Evolutionary conservation across 495 filamentous ascomycete genomes (phyloP).

Genomic region (Parachaetomium inaequale): DNA sequence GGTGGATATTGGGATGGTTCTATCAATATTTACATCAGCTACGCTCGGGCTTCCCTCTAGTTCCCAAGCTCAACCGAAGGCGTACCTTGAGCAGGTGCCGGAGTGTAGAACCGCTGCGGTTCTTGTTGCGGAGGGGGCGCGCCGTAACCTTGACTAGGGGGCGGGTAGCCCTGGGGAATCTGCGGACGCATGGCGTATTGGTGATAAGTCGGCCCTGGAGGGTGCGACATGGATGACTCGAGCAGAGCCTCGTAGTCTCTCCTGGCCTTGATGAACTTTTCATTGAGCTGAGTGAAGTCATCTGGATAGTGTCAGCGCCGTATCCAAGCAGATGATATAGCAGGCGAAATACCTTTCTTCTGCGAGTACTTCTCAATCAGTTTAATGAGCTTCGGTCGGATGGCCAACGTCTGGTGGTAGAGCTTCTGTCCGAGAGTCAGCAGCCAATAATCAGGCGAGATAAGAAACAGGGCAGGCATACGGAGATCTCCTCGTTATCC

Average conservation of each 20-base stretch:
- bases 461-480: constrained; percentile 31
- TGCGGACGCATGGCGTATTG: constrained; percentile 65
- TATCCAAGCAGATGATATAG: neutral
- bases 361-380: constrained; percentile 98
- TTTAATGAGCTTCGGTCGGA: constrained; percentile 95
- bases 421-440: constrained; percentile 53
- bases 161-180: constrained; percentile 57
- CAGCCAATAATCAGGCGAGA: neutral
- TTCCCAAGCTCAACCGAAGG: constrained; percentile 29
- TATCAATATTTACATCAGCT: constrained; percentile 32
- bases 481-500: constrained; percentile 90
- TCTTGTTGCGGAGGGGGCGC: constrained; percentile 55
- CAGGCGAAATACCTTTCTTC: constrained; percentile 74
- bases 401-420: constrained; percentile 90
- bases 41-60: constrained; percentile 18
- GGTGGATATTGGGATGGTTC: constrained; percentile 42
- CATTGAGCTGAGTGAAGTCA: constrained; percentile 96
- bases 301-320: constrained; percentile 53
- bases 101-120: constrained; percentile 68
- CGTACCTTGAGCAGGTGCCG: constrained; percentile 46
- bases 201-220: constrained; percentile 60
- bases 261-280: constrained; percentile 98
- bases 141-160: constrained; percentile 28
- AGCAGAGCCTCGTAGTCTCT: constrained; percentile 94
- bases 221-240: constrained; percentile 91